phyloP scores from a whole-genome alignment of 2,329 filamentous ascomycete genomes.

The Pseudophaeomoniella oleicola region DNA sequence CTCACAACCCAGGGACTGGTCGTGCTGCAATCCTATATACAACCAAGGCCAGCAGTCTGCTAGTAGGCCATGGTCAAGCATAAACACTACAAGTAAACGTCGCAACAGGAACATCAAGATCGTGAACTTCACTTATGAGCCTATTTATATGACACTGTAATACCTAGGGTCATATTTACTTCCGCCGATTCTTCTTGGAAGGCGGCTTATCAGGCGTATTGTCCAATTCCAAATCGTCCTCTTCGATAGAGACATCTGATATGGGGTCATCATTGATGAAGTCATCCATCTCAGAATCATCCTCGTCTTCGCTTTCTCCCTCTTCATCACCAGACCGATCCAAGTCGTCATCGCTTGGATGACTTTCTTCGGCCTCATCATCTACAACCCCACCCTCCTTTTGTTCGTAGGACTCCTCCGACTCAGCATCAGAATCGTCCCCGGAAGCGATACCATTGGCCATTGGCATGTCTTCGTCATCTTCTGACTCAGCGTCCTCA shows the following conservation, averaged over 20 bases:
- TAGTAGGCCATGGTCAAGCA: too few species aligned
- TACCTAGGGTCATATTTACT: too few species aligned
- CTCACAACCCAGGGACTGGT: too few species aligned
- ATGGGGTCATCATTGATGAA: slow-evolving; percentile 29
- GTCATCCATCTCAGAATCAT: slow-evolving; percentile 27
- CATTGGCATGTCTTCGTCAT: slow-evolving; percentile 43
- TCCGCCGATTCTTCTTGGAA: slow-evolving; percentile 5
- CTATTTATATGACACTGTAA: neutral
- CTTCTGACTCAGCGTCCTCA: slow-evolving; percentile 32
- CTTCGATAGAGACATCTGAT: slow-evolving; percentile 23
- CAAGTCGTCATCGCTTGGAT: slow-evolving; percentile 14
- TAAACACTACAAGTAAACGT: too few species aligned
- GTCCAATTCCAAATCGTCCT: slow-evolving; percentile 34
- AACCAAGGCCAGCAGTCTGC: too few species aligned
- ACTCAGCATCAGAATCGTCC: slow-evolving; percentile 38
- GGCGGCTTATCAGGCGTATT: slow-evolving; percentile 36
- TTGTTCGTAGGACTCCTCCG: slow-evolving; percentile 34
- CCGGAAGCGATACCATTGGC: slow-evolving; percentile 35
- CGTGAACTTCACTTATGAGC: too few species aligned
- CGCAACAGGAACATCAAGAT: too few species aligned
- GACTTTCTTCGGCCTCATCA: slow-evolving; percentile 13
- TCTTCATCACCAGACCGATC: slow-evolving; percentile 20
- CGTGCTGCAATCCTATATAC: too few species aligned
- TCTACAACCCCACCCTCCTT: slow-evolving; percentile 21
- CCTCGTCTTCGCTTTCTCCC: slow-evolving; percentile 24